A percentile compares a stretch with the other conserved stretches of the same genome.
These are phyloP conservation scores for Cladosporium sp. DNA, from an alignment of 2,329 filamentous ascomycete species.

Conservation along the genomic window DNA sequence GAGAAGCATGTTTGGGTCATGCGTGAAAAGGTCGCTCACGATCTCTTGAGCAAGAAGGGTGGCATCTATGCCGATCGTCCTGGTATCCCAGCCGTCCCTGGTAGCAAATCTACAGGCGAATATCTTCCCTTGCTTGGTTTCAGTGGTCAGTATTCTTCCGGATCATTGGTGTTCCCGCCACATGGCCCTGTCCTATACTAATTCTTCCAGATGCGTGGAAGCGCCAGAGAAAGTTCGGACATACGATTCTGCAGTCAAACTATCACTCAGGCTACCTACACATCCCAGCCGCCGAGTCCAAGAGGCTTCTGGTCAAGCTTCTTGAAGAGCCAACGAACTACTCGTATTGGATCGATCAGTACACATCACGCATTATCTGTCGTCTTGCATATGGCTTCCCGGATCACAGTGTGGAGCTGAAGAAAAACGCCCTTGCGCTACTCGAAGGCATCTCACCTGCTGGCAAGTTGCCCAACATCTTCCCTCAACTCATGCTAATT, in stretches of 20 bases:
- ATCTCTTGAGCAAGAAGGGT: constrained; percentile 39
- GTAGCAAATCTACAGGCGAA: neutral
- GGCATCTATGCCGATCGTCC: constrained; percentile 29
- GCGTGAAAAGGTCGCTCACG: constrained; percentile 40
- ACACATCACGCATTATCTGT: neutral
- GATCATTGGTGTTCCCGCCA: too few relatives aligned
- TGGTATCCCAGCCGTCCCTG: neutral
- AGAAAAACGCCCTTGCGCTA: constrained; percentile 47
- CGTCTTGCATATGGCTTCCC: constrained; percentile 3
- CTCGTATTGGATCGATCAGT: neutral
- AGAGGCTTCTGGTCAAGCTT: neutral
- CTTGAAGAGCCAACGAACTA: neutral
- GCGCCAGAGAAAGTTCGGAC: neutral
- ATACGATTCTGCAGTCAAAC: neutral
- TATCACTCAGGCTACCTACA: neutral
- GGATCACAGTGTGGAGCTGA: neutral
- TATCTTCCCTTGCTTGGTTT: neutral
- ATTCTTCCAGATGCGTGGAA: neutral
- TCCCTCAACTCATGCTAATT: constrained; percentile 50
- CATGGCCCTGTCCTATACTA: too few relatives aligned
- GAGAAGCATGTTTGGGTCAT: constrained; percentile 35
- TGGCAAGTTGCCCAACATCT: constrained; percentile 50
- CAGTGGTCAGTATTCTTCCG: neutral
- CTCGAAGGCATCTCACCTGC: constrained; percentile 53
- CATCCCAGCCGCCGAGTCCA: neutral